Percentiles rank a stretch among this genome's conserved stretches.
These are phyloP conservation scores for Lachnellula arida DNA, from an alignment of 2,329 filamentous ascomycete species.

Conservation along the genomic window DNA sequence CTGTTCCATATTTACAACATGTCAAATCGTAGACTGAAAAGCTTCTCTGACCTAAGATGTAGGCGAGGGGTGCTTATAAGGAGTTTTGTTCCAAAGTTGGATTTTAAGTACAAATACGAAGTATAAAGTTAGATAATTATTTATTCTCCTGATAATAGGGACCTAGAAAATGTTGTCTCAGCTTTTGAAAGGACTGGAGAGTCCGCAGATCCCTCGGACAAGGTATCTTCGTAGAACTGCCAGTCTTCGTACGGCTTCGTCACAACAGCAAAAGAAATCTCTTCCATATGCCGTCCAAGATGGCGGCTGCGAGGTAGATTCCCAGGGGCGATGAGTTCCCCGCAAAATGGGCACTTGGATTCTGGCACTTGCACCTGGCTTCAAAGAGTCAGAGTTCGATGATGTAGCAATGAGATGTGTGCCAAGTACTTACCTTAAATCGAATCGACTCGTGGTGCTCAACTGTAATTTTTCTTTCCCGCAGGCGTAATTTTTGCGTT, in stretches of 20 bases:
- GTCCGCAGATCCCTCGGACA: background rate
- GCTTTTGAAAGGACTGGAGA: background rate
- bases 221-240: background rate
- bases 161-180: too few species aligned
- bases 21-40: too few species aligned
- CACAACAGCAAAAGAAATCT: background rate
- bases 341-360: background rate
- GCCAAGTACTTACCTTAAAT: background rate
- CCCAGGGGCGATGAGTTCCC: background rate
- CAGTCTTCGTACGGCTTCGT: background rate
- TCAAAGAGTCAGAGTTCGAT: background rate
- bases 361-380: background rate
- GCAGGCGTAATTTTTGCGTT: background rate
- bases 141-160: too few species aligned
- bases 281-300: background rate
- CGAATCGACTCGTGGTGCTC: background rate
- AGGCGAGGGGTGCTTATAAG: too few species aligned
- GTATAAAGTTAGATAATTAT: too few species aligned
- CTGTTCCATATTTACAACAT: too few species aligned
- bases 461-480: background rate
- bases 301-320: background rate
- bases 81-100: too few species aligned
- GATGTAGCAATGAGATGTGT: background rate
- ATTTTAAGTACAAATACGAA: too few species aligned
- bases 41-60: too few species aligned